Base-by-base conservation (phyloP, 345 rosid species). In the Ricinus communis region DNA sequence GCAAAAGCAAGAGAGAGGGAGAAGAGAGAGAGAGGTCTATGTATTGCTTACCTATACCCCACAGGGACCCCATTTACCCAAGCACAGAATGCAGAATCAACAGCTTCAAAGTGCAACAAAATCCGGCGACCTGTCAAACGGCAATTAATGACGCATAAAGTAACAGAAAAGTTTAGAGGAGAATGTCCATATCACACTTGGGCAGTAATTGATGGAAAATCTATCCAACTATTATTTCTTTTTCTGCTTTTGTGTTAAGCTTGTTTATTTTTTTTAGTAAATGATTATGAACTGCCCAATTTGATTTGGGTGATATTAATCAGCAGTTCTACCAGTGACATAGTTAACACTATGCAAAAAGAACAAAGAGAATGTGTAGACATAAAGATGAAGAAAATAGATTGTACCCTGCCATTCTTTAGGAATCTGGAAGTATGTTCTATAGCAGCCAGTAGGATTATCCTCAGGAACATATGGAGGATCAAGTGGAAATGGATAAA, bases 361-460 rank as follows among this genome's bases (percentile, higher is more conserved):
- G 43, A 47, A n/a, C 47, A 55, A 14, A 40, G 53, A 71, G 5
- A 38, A 13, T 40, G 72, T 25, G 1, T 8, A 28, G 41, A 66
- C 50, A 50, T 22, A 27, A 60, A 15, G 33, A 27, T 49, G 8
- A 49, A 73, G 40, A 56, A 70, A 43, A 43, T 43, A 58, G 62
- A 66, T 61, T 79, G 75, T 87, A 95, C 97, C 96, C 38, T 87
- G 75, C 99, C 99, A 95, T 74, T 89, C 93, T 70, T 77, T 77
- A 50, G 99, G 97, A 75, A 90, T 78, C 71, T 87, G 82, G 71
- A 92, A 95, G 80, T 76, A 86, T 71, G 92, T 95, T 77, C 97
- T 82, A 83, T 90, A 92, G 79, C 97, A 92, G 75, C 97, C 99
- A 69, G 97, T 90, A 64, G 99, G 97, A 82, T 89, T 92, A 70